Conservation (phyloP, 164 flowering plant species). For the Hamamelis virginiana region DNA sequence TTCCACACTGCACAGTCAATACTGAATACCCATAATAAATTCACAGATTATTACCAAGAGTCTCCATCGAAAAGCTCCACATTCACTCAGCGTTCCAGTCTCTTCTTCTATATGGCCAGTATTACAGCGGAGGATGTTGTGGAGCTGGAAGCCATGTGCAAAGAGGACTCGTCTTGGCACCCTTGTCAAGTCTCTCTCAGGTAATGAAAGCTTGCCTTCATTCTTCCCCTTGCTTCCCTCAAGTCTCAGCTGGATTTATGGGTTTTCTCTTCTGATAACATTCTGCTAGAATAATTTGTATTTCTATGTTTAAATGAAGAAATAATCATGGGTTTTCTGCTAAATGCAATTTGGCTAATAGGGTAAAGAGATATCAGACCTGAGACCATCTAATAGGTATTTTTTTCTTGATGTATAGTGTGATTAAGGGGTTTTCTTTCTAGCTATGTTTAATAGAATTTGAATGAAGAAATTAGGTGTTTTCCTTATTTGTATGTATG, state of each 20-base stretch:
- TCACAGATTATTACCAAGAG: no score
- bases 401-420: no score
- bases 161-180: conserved; percentile 40
- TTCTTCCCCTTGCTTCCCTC: not conserved
- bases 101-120: not conserved
- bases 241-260: not conserved
- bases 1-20: no score
- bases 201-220: conserved; percentile 4
- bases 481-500: no score
- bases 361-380: not conserved
- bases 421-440: not conserved
- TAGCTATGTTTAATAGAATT: not conserved
- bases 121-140: not conserved
- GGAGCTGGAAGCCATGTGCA: conserved; percentile 36
- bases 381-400: not conserved
- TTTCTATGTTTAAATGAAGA: not conserved
- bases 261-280: not conserved
- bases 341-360: not conserved
- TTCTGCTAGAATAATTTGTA: not conserved
- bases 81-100: not conserved
- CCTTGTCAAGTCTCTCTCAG: conserved; percentile 41
- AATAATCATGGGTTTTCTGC: not conserved
- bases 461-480: no score
- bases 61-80: no score
- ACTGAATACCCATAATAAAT: no score